Percentiles rank a stretch among this genome's conserved stretches.
These are phyloP conservation scores for Aspergillus terreus DNA, from an alignment of 2,329 filamentous ascomycete genomes.

Conservation along the genomic window DNA sequence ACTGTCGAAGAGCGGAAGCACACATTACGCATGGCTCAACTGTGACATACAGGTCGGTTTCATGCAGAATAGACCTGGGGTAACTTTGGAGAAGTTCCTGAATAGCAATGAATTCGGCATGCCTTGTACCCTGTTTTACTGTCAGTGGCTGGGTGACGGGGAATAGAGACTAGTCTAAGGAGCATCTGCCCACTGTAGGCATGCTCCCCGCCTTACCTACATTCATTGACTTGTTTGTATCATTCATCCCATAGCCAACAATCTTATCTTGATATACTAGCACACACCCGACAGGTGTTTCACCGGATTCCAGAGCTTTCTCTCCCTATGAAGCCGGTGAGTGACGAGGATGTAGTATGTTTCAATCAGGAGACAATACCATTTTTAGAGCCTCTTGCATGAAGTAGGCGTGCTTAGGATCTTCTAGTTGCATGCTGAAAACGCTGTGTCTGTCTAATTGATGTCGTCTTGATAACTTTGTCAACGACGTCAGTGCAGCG, in stretches of 20 bases:
- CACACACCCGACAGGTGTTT: slow-evolving; percentile 95
- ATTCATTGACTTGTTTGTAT: slow-evolving; percentile 82
- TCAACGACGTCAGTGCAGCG: no score
- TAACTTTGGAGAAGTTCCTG: slow-evolving; percentile 61
- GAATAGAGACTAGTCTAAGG: neutral
- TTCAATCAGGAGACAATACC: slow-evolving; percentile 48
- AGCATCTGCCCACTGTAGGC: neutral
- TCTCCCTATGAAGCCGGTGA: slow-evolving; percentile 59
- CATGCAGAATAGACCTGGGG: slow-evolving; percentile 63
- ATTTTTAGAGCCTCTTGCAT: slow-evolving; percentile 85
- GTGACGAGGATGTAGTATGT: neutral
- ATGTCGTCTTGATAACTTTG: no score
- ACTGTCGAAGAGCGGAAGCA: slow-evolving; percentile 83
- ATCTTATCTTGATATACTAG: slow-evolving; percentile 75
- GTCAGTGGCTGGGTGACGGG: neutral
- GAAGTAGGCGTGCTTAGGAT: slow-evolving; percentile 54
- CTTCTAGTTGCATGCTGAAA: slow-evolving; percentile 9
- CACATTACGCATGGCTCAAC: slow-evolving; percentile 99
- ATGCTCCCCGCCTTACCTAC: slow-evolving; percentile 32
- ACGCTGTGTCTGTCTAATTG: no score
- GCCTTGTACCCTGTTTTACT: slow-evolving; percentile 70
- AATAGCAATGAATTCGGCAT: slow-evolving; percentile 92
- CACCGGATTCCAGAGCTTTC: slow-evolving; percentile 76
- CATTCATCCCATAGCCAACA: slow-evolving; percentile 92
- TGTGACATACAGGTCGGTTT: slow-evolving; percentile 87